These are phyloP conservation scores for Amanita subjunquillea DNA, from an alignment of 768 basidiomycete species.

Conservation along the genomic window DNA sequence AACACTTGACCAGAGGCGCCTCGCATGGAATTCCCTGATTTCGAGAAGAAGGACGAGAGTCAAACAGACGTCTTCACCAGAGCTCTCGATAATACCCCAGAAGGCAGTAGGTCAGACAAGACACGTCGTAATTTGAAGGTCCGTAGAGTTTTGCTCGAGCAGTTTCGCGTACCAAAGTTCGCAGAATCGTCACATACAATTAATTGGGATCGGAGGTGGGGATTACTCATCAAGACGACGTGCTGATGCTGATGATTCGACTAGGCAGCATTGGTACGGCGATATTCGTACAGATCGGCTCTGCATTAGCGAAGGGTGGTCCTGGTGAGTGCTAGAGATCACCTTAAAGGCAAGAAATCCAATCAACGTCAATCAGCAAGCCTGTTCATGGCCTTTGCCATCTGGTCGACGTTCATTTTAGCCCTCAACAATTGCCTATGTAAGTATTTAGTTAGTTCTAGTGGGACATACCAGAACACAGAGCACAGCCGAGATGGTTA, in stretches of 20 bases:
- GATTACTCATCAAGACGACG: slow-evolving; percentile 4
- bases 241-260: background rate
- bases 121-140: slow-evolving; percentile 32
- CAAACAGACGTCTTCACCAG: background rate
- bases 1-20: no score
- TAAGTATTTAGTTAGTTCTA: slow-evolving; percentile 7
- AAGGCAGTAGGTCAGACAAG: slow-evolving; percentile 13
- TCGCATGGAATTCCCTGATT: no score
- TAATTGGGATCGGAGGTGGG: slow-evolving; percentile 40
- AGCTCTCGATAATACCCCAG: background rate
- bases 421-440: slow-evolving; percentile 38
- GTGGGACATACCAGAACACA: slow-evolving; percentile 7
- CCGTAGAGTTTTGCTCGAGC: background rate
- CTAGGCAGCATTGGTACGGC: slow-evolving; percentile 67
- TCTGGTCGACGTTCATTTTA: slow-evolving; percentile 40
- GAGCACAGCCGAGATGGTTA: slow-evolving; percentile 65
- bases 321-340: slow-evolving; percentile 31
- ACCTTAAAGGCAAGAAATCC: background rate
- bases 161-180: background rate
- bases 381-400: slow-evolving; percentile 37
- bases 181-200: slow-evolving; percentile 40
- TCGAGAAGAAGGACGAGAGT: background rate
- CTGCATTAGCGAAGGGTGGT: slow-evolving; percentile 47
- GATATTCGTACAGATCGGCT: slow-evolving; percentile 66
- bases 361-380: slow-evolving; percentile 20